Evolutionary conservation across 2,329 filamentous ascomycete genomes (phyloP).

Genomic region (Xylariales sp.): DNA sequence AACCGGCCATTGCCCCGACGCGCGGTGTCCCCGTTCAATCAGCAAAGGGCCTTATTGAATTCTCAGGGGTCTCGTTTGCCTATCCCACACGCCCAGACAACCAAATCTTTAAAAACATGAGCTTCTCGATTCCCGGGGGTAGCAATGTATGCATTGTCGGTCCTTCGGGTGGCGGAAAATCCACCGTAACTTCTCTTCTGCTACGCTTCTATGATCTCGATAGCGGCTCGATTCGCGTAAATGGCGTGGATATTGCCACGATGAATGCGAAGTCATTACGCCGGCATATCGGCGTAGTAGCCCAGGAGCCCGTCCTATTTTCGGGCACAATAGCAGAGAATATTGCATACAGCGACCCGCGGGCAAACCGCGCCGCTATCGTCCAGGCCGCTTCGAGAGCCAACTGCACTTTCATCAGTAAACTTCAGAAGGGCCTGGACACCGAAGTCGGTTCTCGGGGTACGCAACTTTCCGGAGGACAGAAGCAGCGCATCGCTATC

Average conservation of each 20-base stretch:
- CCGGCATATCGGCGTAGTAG: slow-evolving; percentile 92
- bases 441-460: slow-evolving; percentile 93
- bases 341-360: slow-evolving; percentile 89
- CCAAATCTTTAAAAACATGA: slow-evolving; percentile 86
- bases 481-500: slow-evolving; percentile 98
- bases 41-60: slow-evolving; percentile 88
- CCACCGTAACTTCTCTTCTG: slow-evolving; percentile 90
- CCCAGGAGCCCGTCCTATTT: slow-evolving; percentile 94
- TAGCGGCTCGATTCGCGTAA: slow-evolving; percentile 80
- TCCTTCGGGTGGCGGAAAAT: slow-evolving; percentile 95
- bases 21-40: slow-evolving; percentile 82
- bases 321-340: slow-evolving; percentile 88
- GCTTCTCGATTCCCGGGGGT: slow-evolving; percentile 91
- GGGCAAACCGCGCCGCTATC: slow-evolving; percentile 82
- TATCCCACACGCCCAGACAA: slow-evolving; percentile 96
- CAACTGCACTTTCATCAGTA: slow-evolving; percentile 95
- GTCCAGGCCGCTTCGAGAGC: slow-evolving; percentile 88
- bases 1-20: slow-evolving; percentile 88
- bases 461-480: slow-evolving; percentile 92
- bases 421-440: slow-evolving; percentile 95
- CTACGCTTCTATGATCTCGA: slow-evolving; percentile 91
- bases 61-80: slow-evolving; percentile 85
- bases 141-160: slow-evolving; percentile 97
- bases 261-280: slow-evolving; percentile 96
- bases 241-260: slow-evolving; percentile 81